Conservation (phyloP, 2,329 filamentous ascomycete genomes). For the Botryotinia narcissicola region DNA sequence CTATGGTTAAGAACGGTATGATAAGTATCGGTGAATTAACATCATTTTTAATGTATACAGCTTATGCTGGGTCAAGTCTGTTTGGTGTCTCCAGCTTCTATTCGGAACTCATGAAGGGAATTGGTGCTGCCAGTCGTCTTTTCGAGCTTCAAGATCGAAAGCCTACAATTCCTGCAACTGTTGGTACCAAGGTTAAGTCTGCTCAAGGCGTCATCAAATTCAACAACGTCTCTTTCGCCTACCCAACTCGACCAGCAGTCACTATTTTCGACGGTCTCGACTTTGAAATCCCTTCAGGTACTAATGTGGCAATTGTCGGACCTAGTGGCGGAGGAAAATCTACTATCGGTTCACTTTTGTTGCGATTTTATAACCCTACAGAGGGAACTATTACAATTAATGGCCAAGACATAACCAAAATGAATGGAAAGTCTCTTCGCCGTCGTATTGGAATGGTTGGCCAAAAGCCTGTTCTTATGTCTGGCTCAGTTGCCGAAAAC, state of each 20-base stretch:
- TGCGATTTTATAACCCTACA: conserved; percentile 87
- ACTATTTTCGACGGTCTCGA: conserved; percentile 83
- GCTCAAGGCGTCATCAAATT: conserved; percentile 89
- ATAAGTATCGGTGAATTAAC: conserved; percentile 92
- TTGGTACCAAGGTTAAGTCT: conserved; percentile 73
- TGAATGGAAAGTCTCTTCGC: conserved; percentile 92
- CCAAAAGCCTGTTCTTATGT: conserved; percentile 92
- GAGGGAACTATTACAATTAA: conserved; percentile 77
- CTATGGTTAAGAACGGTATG: conserved; percentile 79
- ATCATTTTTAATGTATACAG: conserved; percentile 98
- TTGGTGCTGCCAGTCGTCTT: conserved; percentile 90
- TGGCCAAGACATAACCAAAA: conserved; percentile 73
- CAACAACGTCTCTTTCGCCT: conserved; percentile 80
- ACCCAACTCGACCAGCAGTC: conserved; percentile 90
- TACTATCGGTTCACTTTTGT: conserved; percentile 85
- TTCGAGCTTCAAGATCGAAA: conserved; percentile 94
- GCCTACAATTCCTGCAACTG: conserved; percentile 82
- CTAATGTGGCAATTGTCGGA: conserved; percentile 93
- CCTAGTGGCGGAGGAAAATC: conserved; percentile 96
- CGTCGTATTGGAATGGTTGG: conserved; percentile 92
- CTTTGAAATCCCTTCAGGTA: conserved; percentile 90
- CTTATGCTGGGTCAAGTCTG: conserved; percentile 78
- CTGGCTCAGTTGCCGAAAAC: conserved; percentile 80
- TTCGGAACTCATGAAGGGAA: conserved; percentile 98
- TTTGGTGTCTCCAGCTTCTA: conserved; percentile 96